Percentiles rank a stretch among this genome's conserved stretches.
phyloP scores from a whole-genome alignment of 768 basidiomycete species.

The Punctularia strigosozonata region DNA sequence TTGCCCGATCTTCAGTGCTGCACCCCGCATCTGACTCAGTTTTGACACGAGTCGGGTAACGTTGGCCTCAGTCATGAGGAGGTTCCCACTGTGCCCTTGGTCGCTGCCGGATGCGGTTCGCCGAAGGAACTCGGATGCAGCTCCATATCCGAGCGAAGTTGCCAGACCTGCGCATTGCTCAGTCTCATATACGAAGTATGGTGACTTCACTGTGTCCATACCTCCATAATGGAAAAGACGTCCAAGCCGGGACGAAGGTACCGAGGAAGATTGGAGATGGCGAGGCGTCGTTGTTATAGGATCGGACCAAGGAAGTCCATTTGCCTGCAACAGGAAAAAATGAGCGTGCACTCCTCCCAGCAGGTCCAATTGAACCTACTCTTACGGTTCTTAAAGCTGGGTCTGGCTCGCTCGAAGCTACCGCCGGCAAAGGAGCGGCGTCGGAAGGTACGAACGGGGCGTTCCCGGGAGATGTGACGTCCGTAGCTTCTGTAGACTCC shows the following conservation, averaged over 20 bases:
- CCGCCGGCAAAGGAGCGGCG: too few relatives aligned
- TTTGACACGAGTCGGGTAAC: slow-evolving; percentile 83
- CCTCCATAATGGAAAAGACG: slow-evolving; percentile 93
- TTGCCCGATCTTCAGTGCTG: slow-evolving; percentile 92
- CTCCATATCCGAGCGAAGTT: slow-evolving; percentile 80
- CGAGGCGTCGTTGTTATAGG: slow-evolving; percentile 14
- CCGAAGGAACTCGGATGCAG: slow-evolving; percentile 76
- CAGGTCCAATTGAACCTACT: not conserved
- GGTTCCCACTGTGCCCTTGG: slow-evolving; percentile 24
- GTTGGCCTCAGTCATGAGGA: slow-evolving; percentile 89
- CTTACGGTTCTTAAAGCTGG: too few relatives aligned
- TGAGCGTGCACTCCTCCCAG: slow-evolving; percentile 4
- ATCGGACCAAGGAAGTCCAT: slow-evolving; percentile 1
- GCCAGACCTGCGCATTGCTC: slow-evolving; percentile 55
- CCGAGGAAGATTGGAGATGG: slow-evolving; percentile 68
- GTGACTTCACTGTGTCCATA: slow-evolving; percentile 16
- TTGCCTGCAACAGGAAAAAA: slow-evolving; percentile 7
- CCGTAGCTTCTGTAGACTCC: too few relatives aligned
- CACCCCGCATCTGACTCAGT: slow-evolving; percentile 91
- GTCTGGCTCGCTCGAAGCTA: too few relatives aligned
- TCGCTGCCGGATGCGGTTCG: slow-evolving; percentile 38
- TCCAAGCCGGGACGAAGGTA: slow-evolving; percentile 83
- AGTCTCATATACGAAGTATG: not conserved
- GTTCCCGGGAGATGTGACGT: too few relatives aligned
- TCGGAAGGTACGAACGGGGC: too few relatives aligned